Conservation (phyloP, 176 grass and related monocot species). For the Rhynchospora breviuscula region DNA sequence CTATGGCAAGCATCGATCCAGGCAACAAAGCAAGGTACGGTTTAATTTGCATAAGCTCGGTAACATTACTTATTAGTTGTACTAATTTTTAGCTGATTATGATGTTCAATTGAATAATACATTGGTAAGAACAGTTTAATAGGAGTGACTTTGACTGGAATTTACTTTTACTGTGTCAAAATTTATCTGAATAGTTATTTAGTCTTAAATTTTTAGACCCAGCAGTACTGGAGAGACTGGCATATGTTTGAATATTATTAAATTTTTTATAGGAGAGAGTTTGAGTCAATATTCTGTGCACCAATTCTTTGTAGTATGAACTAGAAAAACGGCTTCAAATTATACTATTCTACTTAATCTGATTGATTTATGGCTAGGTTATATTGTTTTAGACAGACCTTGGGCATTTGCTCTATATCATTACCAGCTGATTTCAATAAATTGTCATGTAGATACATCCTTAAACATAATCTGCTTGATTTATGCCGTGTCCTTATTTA, state of each 20-base stretch:
- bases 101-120: too few relatives aligned
- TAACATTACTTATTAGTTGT: too few relatives aligned
- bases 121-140: too few relatives aligned
- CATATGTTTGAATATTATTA: not conserved
- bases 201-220: not conserved
- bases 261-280: not conserved
- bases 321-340: not conserved
- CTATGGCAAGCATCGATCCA: too few relatives aligned
- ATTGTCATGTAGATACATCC: too few relatives aligned
- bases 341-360: constrained; percentile 14
- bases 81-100: too few relatives aligned
- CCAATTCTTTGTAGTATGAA: not conserved
- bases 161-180: not conserved
- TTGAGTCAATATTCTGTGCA: not conserved
- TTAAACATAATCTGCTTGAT: too few relatives aligned
- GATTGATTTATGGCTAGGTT: constrained; percentile 50
- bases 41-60: too few relatives aligned
- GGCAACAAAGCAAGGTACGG: too few relatives aligned
- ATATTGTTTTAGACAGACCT: constrained; percentile 91
- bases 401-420: constrained; percentile 56
- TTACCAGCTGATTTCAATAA: not conserved
- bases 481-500: not conserved
- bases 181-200: not conserved
- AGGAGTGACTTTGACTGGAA: too few relatives aligned
- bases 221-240: not conserved